These are phyloP conservation scores for Turnera subulata DNA, from an alignment of 345 rosid genomes.

Conservation along the genomic window DNA sequence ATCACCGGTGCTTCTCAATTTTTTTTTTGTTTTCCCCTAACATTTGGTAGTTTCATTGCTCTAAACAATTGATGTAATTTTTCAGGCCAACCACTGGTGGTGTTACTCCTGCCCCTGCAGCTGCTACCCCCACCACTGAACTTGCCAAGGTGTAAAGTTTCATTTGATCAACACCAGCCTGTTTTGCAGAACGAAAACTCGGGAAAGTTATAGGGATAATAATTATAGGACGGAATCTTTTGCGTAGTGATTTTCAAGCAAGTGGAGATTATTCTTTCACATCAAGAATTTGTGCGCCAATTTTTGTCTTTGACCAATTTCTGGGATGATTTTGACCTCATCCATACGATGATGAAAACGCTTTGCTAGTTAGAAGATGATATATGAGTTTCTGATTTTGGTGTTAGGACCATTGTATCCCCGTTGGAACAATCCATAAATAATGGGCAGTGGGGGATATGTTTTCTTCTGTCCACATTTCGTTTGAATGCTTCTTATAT, in stretches of 20 bases:
- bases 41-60: neutral
- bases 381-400: constrained; percentile 17
- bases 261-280: constrained; percentile 29
- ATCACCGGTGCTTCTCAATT: neutral
- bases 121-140: constrained; percentile 33
- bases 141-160: constrained; percentile 37
- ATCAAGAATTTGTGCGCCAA: constrained; percentile 13
- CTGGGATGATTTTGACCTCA: constrained; percentile 40
- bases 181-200: neutral
- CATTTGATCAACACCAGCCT: neutral
- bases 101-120: constrained; percentile 40
- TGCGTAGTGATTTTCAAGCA: constrained; percentile 26
- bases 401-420: constrained; percentile 5
- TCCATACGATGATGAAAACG: constrained; percentile 16
- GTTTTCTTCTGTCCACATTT: constrained; percentile 8
- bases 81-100: constrained; percentile 98
- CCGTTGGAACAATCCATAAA: constrained; percentile 18
- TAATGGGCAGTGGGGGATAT: constrained; percentile 21
- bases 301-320: constrained; percentile 11
- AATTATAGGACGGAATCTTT: constrained; percentile 33
- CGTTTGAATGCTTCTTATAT: neutral
- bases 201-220: constrained; percentile 25
- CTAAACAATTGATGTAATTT: constrained; percentile 5
- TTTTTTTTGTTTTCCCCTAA: neutral
- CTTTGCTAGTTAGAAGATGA: constrained; percentile 32